Base-by-base conservation (phyloP, 495 filamentous ascomycete genomes). In the Hypoxylon subgilvum region DNA sequence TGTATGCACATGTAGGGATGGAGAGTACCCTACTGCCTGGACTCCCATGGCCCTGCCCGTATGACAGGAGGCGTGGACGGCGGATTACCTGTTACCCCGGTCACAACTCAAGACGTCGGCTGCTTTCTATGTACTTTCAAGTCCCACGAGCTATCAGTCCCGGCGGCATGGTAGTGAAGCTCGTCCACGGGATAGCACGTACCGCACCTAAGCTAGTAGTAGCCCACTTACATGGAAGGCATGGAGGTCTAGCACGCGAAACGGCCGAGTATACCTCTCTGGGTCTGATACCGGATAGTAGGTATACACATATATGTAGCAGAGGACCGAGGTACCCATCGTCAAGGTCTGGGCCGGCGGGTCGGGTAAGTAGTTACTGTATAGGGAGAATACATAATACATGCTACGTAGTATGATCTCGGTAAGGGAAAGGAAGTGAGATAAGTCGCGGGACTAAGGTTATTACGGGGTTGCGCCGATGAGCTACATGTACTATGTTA, bases 111-210 rank as follows among this genome's bases (percentile, higher is more conserved):
- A 23, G 44, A 43, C 40, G 43, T 30, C 22, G 44, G n/a, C n/a
- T n/a, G n/a, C n/a, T n/a, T n/a, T n/a, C n/a, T n/a, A 18, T 16
- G 32, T 25, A 27, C 36, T 52, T 52, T 50, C 38, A 36, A 50
- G 43, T 36, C 23, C 27, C 42, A 30, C 45, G 43, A 30, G 62
- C 16, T 52, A 53, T 61, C 62, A 57, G 62, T 57, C 52, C 62
- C 57, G 57, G 57, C 62, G 56, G 62, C 62, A 65, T 65, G 51
- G 51, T 44, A 46, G 56, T 65, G 51, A 56, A 45, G 46, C 47
- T 40, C 25, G 51, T 27, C 45, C n/a, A 17, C 56, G 62, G 57
- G 51, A 60, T 39, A 52, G 48, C 56, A 57, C 45, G 43, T 52
- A 50, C 58, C 44, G 54, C 13, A 13, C 23, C n/a, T n/a, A n/a